Evolutionary conservation across 208 protist species (phyloP), one percentile per base, ranked within the genome.

Genomic region (Wallacemonas rigidus): DNA sequence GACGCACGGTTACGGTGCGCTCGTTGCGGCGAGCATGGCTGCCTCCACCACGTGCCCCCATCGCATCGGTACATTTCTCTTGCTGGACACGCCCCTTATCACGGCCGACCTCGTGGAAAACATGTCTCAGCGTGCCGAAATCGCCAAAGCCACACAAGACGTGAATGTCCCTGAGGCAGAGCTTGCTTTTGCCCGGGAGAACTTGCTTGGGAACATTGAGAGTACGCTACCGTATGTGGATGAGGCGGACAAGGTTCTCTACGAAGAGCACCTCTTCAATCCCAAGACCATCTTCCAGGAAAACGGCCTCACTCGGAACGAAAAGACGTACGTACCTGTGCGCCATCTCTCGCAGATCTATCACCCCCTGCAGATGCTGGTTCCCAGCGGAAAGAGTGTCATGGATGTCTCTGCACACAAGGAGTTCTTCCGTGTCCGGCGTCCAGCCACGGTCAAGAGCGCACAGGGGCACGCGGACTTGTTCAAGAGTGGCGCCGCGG

Each of bases 291-390:
- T 92, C 17, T 85, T 86, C 50, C 63, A 73, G n/a, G 38, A 53
- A 5, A 80, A 60, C 0, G 88, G 88, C 3, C 75, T 96, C 11
- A 64, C 87, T 3, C 89, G 86, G 15, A 45, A 75, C 57, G 89
- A 93, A 62, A 65, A 72, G 57, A 80, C 86, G 38, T 94, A 92
- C 73, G 77, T 92, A 3, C 77, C 88, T 6, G 72, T 92, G 40
- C 74, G 72, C n/a, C 74, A 86, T 17, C 77, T 94, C 5, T 57
- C 74, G 1, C 72, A 85, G 40, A 75, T 96, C 40, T 80, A 85
- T 43, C 91, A 96, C 71, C 91, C 91, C 14, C 68, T 91, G 74
- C 89, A 96, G 72, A 72, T 96, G 7, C 43, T 96, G 15, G 77
- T 90, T 53, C 91, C 91, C n/a, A 55, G 77, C 5, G 74, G 53